Conservation (phyloP, 1,139 yeast species). For the Sugiyamaella pinicola region DNA sequence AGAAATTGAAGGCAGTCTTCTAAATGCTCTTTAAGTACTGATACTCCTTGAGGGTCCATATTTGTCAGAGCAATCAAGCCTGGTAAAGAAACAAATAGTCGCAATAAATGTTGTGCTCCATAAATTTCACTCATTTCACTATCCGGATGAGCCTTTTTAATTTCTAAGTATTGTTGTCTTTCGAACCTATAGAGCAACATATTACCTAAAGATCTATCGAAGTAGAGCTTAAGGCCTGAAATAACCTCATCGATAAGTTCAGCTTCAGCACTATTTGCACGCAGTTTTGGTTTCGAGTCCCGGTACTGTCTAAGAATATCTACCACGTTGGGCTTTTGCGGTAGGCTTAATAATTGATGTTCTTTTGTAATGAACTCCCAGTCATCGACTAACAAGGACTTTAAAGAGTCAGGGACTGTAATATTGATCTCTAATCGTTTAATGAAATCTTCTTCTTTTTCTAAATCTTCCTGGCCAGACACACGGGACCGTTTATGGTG, state of each 20-base stretch:
- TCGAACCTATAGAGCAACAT: constrained; percentile 81
- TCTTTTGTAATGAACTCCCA: constrained; percentile 91
- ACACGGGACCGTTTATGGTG: constrained; percentile 20
- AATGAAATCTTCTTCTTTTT: constrained; percentile 45
- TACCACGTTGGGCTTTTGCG: constrained; percentile 55
- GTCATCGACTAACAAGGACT: constrained; percentile 78
- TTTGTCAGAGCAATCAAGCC: constrained; percentile 74
- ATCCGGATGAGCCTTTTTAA: constrained; percentile 47
- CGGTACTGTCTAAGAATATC: constrained; percentile 55
- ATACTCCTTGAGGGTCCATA: constrained; percentile 79
- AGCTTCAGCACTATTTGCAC: constrained; percentile 46
- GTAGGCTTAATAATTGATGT: constrained; percentile 65
- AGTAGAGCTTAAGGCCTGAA: constrained; percentile 71
- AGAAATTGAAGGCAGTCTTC: constrained; percentile 56
- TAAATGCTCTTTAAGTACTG: constrained; percentile 55
- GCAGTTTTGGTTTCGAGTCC: constrained; percentile 32
- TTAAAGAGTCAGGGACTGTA: constrained; percentile 64
- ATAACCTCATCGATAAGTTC: constrained; percentile 69
- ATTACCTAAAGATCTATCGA: constrained; percentile 72
- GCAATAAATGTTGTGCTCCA: constrained; percentile 74
- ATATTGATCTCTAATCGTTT: constrained; percentile 55
- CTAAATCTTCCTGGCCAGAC: constrained; percentile 41
- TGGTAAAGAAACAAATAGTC: constrained; percentile 77
- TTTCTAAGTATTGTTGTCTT: constrained; percentile 72
- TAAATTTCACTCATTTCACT: constrained; percentile 54